These are phyloP conservation scores for Exophiala dermatitidis DNA, from an alignment of 2,329 filamentous ascomycete species.

Conservation along the genomic window DNA sequence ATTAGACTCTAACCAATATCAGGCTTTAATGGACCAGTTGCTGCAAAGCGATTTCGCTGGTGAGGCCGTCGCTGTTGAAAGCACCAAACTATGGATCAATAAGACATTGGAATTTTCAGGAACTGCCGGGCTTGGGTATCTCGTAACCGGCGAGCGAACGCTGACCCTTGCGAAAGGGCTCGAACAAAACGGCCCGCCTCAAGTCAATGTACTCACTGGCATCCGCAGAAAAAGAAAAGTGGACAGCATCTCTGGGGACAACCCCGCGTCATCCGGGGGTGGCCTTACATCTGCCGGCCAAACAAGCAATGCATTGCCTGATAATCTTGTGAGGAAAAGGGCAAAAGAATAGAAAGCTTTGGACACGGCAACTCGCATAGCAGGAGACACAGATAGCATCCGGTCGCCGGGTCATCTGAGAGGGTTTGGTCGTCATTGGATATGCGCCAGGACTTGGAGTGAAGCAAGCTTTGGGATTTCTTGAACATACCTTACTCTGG, in stretches of 20 bases:
- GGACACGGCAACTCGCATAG: not conserved
- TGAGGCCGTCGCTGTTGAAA: constrained; percentile 14
- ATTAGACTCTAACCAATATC: constrained; percentile 17
- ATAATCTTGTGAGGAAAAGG: constrained; percentile 24
- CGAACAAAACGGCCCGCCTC: constrained; percentile 1
- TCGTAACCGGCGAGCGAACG: constrained; percentile 7
- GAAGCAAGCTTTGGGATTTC: not conserved
- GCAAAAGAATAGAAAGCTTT: constrained; percentile 14
- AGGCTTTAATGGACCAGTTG: constrained; percentile 20
- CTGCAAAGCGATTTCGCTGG: constrained; percentile 26
- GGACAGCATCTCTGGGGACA: not conserved
- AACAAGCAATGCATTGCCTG: constrained; percentile 8
- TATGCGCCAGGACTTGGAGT: not conserved
- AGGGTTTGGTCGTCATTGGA: constrained; percentile 6
- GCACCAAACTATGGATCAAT: constrained; percentile 23
- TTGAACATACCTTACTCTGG: not conserved
- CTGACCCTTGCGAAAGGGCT: constrained; percentile 1
- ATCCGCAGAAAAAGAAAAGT: constrained; percentile 26
- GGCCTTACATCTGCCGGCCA: not conserved
- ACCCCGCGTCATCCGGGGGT: not conserved
- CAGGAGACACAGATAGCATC: not conserved
- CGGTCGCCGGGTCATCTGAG: not conserved
- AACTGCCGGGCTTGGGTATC: constrained; percentile 14
- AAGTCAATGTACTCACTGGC: constrained; percentile 22
- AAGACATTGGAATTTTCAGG: constrained; percentile 20